These are phyloP conservation scores for Neonectria neomacrospora DNA, from an alignment of 2,329 filamentous ascomycete species.

Conservation along the genomic window DNA sequence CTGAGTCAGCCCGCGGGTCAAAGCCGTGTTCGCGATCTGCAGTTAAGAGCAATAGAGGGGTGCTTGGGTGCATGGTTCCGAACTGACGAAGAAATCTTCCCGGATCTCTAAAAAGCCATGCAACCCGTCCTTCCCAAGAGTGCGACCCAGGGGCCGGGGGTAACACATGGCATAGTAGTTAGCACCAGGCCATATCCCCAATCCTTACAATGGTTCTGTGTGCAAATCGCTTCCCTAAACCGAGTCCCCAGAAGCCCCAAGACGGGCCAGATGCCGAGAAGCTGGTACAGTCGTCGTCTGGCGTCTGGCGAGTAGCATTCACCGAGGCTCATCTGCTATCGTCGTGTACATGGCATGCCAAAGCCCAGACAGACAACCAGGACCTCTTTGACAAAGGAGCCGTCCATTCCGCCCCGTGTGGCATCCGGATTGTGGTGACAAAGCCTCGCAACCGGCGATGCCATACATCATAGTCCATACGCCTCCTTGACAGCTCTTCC, in stretches of 20 bases:
- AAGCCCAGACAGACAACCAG: neutral
- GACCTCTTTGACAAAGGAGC: neutral
- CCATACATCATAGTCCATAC: neutral
- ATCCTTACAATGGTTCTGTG: conserved; percentile 35
- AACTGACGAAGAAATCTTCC: conserved; percentile 30
- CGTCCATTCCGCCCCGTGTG: neutral
- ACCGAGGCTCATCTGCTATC: conserved; percentile 10
- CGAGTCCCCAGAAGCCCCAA: conserved; percentile 29
- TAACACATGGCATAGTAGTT: conserved; percentile 40
- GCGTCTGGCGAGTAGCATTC: conserved; percentile 23
- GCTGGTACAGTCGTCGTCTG: conserved; percentile 29
- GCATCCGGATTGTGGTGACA: neutral
- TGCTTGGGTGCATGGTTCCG: conserved; percentile 5
- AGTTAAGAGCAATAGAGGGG: conserved; percentile 11
- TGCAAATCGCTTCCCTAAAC: conserved; percentile 37
- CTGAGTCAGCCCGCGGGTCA: conserved; percentile 17
- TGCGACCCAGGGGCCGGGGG: conserved; percentile 38
- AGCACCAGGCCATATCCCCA: conserved; percentile 36
- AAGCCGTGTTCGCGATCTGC: conserved; percentile 15
- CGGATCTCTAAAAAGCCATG: conserved; percentile 32
- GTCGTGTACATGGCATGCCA: conserved; percentile 1
- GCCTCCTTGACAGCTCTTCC: conserved; percentile 30
- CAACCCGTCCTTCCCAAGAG: conserved; percentile 26
- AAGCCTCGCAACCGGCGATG: no score
- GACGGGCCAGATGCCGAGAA: conserved; percentile 36